These are phyloP conservation scores for Russula earlei DNA, from an alignment of 768 basidiomycete species.

Conservation along the genomic window DNA sequence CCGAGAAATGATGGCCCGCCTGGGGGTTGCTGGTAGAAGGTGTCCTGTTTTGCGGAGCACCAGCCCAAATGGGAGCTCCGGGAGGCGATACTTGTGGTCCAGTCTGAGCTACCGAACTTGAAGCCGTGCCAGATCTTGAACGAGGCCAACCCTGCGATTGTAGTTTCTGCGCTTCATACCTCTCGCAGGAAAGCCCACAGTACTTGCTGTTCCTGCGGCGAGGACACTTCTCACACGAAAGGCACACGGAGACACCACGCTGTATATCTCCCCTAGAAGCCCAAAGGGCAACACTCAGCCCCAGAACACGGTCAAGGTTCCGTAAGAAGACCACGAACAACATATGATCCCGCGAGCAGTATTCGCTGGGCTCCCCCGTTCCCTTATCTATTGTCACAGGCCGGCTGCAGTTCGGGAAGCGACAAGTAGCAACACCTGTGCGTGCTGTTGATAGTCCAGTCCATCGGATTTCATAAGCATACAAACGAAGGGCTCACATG, in stretches of 20 bases:
- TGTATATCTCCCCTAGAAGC: neutral
- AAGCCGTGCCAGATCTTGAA: no score
- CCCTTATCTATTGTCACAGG: neutral
- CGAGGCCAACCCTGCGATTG: no score
- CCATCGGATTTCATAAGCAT: neutral
- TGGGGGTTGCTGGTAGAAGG: neutral
- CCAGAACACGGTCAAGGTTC: neutral
- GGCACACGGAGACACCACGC: neutral
- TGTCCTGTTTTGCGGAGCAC: neutral
- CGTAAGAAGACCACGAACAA: neutral
- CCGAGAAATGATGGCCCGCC: neutral
- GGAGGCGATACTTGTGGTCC: neutral
- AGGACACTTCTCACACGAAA: neutral
- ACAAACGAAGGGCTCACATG: neutral
- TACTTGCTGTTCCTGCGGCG: neutral
- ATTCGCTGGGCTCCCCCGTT: neutral
- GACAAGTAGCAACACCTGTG: neutral
- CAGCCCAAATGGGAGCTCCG: neutral
- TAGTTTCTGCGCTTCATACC: neutral
- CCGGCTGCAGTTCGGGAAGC: neutral
- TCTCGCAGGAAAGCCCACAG: constrained; percentile 6
- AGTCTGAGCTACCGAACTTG: no score
- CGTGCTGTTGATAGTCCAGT: neutral
- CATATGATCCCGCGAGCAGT: constrained; percentile 1
- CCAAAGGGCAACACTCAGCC: neutral